A percentile compares a stretch with the other conserved stretches of the same genome.
phyloP scores from a whole-genome alignment of 192 early-diverging fungal genomes.

The Gaertneriomyces semiglobifer region DNA sequence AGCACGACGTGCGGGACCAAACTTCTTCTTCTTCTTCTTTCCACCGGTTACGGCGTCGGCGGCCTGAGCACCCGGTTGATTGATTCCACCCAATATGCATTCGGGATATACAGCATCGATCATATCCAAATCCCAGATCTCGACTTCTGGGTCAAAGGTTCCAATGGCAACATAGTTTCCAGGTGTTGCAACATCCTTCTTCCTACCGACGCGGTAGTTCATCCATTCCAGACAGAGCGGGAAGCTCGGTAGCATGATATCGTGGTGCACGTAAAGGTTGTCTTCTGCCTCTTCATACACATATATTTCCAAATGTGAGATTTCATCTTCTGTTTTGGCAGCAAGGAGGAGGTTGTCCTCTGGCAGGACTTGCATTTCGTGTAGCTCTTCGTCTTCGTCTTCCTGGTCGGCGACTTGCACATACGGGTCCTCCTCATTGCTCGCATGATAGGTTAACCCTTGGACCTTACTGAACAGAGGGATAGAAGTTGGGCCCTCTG shows the following conservation, averaged over 20 bases:
- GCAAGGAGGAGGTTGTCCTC: slow-evolving; percentile 87
- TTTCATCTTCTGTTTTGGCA: slow-evolving; percentile 95
- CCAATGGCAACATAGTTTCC: slow-evolving; percentile 96
- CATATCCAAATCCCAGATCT: slow-evolving; percentile 96
- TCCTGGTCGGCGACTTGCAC: slow-evolving; percentile 66
- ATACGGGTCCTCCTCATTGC: slow-evolving; percentile 82
- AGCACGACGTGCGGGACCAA: slow-evolving; percentile 26
- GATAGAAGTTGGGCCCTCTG: slow-evolving; percentile 19
- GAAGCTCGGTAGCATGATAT: slow-evolving; percentile 95
- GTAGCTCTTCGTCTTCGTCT: slow-evolving; percentile 71
- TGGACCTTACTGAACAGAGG: slow-evolving; percentile 83
- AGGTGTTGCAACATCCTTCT: slow-evolving; percentile 32
- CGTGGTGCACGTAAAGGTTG: slow-evolving; percentile 97
- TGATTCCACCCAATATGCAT: slow-evolving; percentile 71
- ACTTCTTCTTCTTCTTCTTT: slow-evolving; percentile 47
- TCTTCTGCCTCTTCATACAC: slow-evolving; percentile 78
- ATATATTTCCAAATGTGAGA: slow-evolving; percentile 93
- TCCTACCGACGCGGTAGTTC: slow-evolving; percentile 79
- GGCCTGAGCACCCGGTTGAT: slow-evolving; percentile 12
- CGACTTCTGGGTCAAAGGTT: slow-evolving; percentile 96
- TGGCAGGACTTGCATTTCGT: slow-evolving; percentile 72
- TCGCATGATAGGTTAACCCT: slow-evolving; percentile 79
- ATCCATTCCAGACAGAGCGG: slow-evolving; percentile 95
- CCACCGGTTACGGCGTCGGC: slow-evolving; percentile 35
- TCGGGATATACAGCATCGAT: slow-evolving; percentile 90